A percentile compares a stretch with the other conserved stretches of the same genome.
Evolutionary conservation across 2,329 filamentous ascomycete genomes (phyloP).

Genomic region (Cryphonectria parasitica): DNA sequence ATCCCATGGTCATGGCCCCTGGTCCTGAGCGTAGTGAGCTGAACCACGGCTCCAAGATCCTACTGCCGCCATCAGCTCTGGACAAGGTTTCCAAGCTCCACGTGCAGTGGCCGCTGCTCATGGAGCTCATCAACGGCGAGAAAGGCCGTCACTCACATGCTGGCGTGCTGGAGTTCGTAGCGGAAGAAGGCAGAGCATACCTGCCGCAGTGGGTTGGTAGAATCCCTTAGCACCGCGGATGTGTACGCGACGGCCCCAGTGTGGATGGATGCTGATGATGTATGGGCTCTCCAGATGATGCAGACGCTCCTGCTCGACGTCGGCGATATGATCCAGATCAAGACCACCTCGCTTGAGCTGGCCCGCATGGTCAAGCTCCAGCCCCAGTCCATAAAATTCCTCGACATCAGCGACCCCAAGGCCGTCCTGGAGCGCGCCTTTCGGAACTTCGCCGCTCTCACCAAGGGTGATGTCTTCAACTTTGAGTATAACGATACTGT

Average conservation of each 20-base stretch:
- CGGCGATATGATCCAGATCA: slow-evolving; percentile 92
- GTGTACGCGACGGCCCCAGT: not conserved
- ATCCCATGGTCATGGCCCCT: slow-evolving; percentile 91
- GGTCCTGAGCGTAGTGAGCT: slow-evolving; percentile 86
- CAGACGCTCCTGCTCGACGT: slow-evolving; percentile 85
- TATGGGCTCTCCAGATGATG: slow-evolving; percentile 73
- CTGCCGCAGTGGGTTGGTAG: slow-evolving; percentile 84
- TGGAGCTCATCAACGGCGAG: slow-evolving; percentile 91
- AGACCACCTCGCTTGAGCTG: slow-evolving; percentile 88
- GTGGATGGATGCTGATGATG: not conserved
- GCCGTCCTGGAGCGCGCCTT: slow-evolving; percentile 87
- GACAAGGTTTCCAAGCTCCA: slow-evolving; percentile 96
- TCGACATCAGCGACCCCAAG: slow-evolving; percentile 96
- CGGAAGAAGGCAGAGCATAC: slow-evolving; percentile 95
- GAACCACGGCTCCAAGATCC: slow-evolving; percentile 97
- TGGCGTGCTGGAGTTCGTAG: slow-evolving; percentile 95
- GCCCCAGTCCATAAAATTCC: slow-evolving; percentile 88
- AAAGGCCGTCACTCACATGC: slow-evolving; percentile 83
- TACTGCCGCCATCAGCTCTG: slow-evolving; percentile 92
- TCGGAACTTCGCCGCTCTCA: slow-evolving; percentile 38
- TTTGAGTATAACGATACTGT: slow-evolving; percentile 95
- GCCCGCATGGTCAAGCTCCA: slow-evolving; percentile 96
- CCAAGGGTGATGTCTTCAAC: slow-evolving; percentile 88
- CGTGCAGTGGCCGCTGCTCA: slow-evolving; percentile 96
- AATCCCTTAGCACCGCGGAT: not conserved